These are phyloP conservation scores for Pseudopithomyces maydicus DNA, from an alignment of 2,329 filamentous ascomycete genomes.

Conservation along the genomic window DNA sequence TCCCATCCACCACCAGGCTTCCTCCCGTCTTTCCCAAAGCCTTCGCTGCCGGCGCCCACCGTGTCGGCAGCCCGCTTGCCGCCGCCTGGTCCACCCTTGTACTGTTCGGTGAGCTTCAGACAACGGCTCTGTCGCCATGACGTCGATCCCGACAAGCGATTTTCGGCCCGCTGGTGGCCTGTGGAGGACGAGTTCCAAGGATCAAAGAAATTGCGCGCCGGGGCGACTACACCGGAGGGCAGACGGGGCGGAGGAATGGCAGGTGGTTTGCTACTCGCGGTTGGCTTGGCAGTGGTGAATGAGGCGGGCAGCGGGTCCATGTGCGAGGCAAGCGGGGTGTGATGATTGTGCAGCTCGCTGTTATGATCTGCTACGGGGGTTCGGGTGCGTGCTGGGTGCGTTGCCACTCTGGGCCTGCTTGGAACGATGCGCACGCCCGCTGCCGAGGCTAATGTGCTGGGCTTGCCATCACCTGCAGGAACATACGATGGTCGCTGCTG, in stretches of 20 bases:
- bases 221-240: slow-evolving; percentile 14
- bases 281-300: background rate
- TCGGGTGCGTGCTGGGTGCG: background rate
- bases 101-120: slow-evolving; percentile 73
- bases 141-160: slow-evolving; percentile 63
- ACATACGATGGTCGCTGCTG: slow-evolving; percentile 9
- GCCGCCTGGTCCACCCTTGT: slow-evolving; percentile 62
- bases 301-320: background rate
- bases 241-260: background rate
- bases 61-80: slow-evolving; percentile 66
- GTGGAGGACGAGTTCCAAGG: slow-evolving; percentile 75
- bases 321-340: background rate
- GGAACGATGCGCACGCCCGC: background rate
- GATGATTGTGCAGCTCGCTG: slow-evolving; percentile 3
- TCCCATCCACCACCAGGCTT: slow-evolving; percentile 60
- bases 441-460: background rate
- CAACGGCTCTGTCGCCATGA: slow-evolving; percentile 75
- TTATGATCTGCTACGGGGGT: background rate
- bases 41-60: slow-evolving; percentile 66
- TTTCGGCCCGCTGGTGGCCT: slow-evolving; percentile 80
- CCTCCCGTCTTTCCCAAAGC: slow-evolving; percentile 57
- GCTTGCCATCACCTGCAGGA: background rate
- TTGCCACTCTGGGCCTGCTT: background rate
- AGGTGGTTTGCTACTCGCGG: background rate
- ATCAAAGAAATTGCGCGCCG: slow-evolving; percentile 57